Conservation (phyloP, 768 basidiomycete genomes). For the Mycena rebaudengoi region DNA sequence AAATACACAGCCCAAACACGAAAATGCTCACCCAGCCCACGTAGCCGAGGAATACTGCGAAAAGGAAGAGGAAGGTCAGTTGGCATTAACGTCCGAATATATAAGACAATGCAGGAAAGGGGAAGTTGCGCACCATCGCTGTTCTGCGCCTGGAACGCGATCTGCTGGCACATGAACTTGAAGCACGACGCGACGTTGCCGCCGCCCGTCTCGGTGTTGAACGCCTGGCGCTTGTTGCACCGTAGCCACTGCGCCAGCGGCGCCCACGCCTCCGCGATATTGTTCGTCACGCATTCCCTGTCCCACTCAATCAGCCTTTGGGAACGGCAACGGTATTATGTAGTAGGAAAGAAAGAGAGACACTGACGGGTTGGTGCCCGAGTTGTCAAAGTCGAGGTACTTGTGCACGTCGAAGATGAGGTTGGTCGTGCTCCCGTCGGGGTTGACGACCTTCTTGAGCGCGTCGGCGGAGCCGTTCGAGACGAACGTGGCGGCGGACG, state of each 20-base stretch:
- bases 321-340: not conserved
- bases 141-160: constrained; percentile 54
- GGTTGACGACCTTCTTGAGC: constrained; percentile 53
- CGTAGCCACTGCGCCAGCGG: constrained; percentile 61
- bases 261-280: constrained; percentile 55
- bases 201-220: constrained; percentile 70
- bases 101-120: not conserved
- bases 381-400: constrained; percentile 66
- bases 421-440: constrained; percentile 52
- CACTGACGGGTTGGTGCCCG: constrained; percentile 39
- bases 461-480: constrained; percentile 59
- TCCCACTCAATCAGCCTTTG: too few relatives aligned
- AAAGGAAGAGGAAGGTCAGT: not conserved
- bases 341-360: not conserved
- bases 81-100: not conserved
- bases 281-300: constrained; percentile 61
- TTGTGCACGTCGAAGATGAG: constrained; percentile 72
- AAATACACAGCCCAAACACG: not conserved
- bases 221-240: constrained; percentile 57
- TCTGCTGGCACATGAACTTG: constrained; percentile 53
- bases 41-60: constrained; percentile 64
- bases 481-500: constrained; percentile 59
- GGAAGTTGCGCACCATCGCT: constrained; percentile 51
- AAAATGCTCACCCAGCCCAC: constrained; percentile 52
- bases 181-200: constrained; percentile 59